Evolutionary conservation across 441 rosid species (phyloP).

Genomic region (Flueggea neowawraea): DNA sequence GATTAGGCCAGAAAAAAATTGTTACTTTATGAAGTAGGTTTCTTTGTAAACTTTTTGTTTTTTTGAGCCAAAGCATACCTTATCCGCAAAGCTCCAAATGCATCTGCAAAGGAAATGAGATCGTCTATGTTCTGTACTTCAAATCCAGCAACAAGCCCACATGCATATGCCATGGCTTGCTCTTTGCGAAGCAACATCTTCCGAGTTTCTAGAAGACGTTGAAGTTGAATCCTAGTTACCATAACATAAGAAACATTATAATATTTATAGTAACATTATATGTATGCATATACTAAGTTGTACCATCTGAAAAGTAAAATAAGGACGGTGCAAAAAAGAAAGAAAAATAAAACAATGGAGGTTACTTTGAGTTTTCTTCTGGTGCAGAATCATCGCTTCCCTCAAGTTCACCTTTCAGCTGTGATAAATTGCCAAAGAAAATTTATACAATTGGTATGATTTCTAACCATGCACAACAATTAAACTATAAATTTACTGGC

Average conservation of each 20-base stretch:
- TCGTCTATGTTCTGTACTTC: constrained; percentile 63
- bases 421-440: constrained; percentile 13
- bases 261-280: background rate
- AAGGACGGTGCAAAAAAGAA: background rate
- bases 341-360: constrained; percentile 8
- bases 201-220: constrained; percentile 62
- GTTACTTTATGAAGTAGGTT: background rate
- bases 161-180: constrained; percentile 94
- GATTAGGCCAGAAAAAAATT: background rate
- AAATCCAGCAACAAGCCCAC: constrained; percentile 78
- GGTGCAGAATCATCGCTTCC: constrained; percentile 26
- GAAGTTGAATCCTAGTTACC: constrained; percentile 62
- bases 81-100: constrained; percentile 76
- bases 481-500: background rate
- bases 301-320: background rate
- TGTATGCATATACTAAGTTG: too few species aligned
- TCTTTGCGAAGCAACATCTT: constrained; percentile 62
- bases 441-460: constrained; percentile 12
- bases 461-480: constrained; percentile 1
- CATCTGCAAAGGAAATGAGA: constrained; percentile 65
- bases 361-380: constrained; percentile 75
- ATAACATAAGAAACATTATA: constrained; percentile 15
- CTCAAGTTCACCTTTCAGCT: constrained; percentile 37
- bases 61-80: constrained; percentile 30
- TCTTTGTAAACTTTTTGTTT: too few species aligned